phyloP scores from a whole-genome alignment of 768 basidiomycete species.

The Boletus pseudo-olivaceus region DNA sequence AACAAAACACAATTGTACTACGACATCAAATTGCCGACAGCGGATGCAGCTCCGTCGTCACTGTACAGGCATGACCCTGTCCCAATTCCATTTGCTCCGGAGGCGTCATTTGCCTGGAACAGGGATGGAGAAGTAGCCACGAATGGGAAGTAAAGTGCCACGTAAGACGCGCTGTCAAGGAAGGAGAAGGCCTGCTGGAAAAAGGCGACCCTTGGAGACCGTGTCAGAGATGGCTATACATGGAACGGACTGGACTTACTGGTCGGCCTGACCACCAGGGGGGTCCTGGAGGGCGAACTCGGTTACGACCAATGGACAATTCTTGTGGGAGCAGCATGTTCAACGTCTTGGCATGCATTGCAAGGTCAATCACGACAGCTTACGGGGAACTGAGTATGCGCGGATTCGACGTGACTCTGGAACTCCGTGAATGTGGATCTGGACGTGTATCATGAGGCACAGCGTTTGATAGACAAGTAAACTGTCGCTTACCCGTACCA shows the following conservation, averaged over 20 bases:
- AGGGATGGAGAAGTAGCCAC: slow-evolving; percentile 30
- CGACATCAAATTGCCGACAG: slow-evolving; percentile 22
- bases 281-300: slow-evolving; percentile 34
- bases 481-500: slow-evolving; percentile 26
- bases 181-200: slow-evolving; percentile 34
- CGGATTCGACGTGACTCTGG: slow-evolving; percentile 24
- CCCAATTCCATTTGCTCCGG: slow-evolving; percentile 16
- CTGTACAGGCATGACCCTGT: slow-evolving; percentile 33
- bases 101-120: slow-evolving; percentile 17
- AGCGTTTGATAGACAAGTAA: background rate
- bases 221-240: background rate
- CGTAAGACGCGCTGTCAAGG: slow-evolving; percentile 29
- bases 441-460: slow-evolving; percentile 1
- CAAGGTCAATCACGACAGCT: background rate
- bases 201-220: slow-evolving; percentile 24
- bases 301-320: slow-evolving; percentile 23
- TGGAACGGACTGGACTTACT: slow-evolving; percentile 18
- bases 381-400: slow-evolving; percentile 28
- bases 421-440: slow-evolving; percentile 27
- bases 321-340: slow-evolving; percentile 8
- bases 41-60: slow-evolving; percentile 23
- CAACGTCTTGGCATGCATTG: background rate
- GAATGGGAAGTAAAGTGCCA: slow-evolving; percentile 37
- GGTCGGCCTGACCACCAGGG: slow-evolving; percentile 26
- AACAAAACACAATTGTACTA: background rate